phyloP scores from a whole-genome alignment of 108 stramenopile genomes.

The Cyclotella sp. region DNA sequence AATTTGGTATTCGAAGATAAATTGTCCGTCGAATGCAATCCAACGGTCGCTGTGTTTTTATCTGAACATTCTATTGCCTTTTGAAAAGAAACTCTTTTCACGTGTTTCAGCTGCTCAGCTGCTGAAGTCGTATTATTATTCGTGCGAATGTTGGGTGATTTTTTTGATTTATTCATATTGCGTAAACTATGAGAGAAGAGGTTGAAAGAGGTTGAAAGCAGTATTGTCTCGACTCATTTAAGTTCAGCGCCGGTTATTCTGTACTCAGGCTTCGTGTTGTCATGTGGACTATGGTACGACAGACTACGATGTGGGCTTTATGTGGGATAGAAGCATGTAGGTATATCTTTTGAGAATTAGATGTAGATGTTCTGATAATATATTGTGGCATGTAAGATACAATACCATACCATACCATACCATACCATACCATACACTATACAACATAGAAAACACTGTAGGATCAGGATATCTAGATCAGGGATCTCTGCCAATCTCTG shows the following conservation, averaged over 20 bases:
- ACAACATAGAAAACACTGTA: too few species aligned
- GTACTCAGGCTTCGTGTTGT: not conserved
- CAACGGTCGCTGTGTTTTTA: not conserved
- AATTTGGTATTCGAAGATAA: not conserved
- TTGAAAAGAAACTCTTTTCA: slow-evolving; percentile 3
- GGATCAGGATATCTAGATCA: too few species aligned
- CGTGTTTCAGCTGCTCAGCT: not conserved
- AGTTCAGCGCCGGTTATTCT: not conserved
- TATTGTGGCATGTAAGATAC: too few species aligned
- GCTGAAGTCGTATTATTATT: not conserved
- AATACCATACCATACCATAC: too few species aligned
- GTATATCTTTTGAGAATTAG: too few species aligned
- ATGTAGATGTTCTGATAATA: too few species aligned
- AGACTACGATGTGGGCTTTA: not conserved
- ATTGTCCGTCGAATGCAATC: not conserved
- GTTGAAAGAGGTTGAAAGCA: not conserved
- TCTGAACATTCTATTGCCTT: not conserved
- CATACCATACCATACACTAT: too few species aligned
- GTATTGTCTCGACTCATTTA: not conserved
- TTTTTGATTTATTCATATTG: not conserved
- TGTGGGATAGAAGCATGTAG: too few species aligned
- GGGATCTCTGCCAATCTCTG: too few species aligned
- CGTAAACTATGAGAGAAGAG: not conserved
- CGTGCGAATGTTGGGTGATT: too few species aligned
- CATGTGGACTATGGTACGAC: not conserved